phyloP scores from a whole-genome alignment of 2,329 filamentous ascomycete species.

The Colletotrichum simmondsii region DNA sequence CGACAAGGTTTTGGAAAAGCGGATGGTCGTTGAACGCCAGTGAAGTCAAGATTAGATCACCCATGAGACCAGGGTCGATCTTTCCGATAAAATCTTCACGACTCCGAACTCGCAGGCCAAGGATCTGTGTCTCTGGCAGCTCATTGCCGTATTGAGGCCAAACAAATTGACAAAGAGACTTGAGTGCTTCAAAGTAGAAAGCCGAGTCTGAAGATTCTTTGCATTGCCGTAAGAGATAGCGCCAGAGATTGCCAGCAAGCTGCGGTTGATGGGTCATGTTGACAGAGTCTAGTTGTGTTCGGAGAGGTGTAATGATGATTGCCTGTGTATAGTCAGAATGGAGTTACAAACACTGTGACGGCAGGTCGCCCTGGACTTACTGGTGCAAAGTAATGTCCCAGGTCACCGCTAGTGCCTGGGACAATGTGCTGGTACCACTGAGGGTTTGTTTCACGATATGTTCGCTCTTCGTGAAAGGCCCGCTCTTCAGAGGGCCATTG shows the following conservation, averaged over 20 bases:
- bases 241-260: slow-evolving; percentile 14
- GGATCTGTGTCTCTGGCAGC: background rate
- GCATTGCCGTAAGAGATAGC: slow-evolving; percentile 15
- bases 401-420: slow-evolving; percentile 9
- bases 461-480: slow-evolving; percentile 17
- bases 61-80: slow-evolving; percentile 6
- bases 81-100: slow-evolving; percentile 9
- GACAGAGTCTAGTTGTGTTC: slow-evolving; percentile 18
- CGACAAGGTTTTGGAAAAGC: background rate
- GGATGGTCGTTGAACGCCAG: background rate
- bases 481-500: slow-evolving; percentile 1
- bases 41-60: slow-evolving; percentile 6
- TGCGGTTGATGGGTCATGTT: background rate
- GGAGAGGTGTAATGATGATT: slow-evolving; percentile 15
- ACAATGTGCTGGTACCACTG: slow-evolving; percentile 26
- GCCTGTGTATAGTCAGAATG: slow-evolving; percentile 7
- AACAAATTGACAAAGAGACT: background rate
- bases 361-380: background rate
- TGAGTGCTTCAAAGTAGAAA: slow-evolving; percentile 1
- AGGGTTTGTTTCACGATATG: slow-evolving; percentile 12
- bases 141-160: background rate
- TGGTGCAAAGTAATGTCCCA: slow-evolving; percentile 21
- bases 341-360: background rate
- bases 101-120: background rate
- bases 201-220: background rate